These are phyloP conservation scores for Termitomyces titanicus DNA, from an alignment of 768 basidiomycete genomes.

Conservation along the genomic window DNA sequence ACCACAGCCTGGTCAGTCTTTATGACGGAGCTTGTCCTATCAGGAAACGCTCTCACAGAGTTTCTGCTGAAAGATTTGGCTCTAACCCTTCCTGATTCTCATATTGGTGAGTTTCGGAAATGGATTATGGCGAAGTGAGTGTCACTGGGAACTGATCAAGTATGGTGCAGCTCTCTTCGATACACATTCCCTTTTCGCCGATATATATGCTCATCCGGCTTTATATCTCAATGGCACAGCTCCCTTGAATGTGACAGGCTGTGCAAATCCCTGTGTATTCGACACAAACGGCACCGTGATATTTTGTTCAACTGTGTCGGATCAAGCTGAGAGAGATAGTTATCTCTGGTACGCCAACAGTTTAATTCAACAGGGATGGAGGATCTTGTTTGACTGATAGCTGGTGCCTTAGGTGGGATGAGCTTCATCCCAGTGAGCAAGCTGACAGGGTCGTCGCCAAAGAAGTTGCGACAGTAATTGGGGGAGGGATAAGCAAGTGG, in stretches of 20 bases:
- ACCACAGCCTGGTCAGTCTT: constrained; percentile 54
- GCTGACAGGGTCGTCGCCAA: constrained; percentile 40
- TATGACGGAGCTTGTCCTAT: constrained; percentile 49
- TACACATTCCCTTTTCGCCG: constrained; percentile 55
- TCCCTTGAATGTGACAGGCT: constrained; percentile 54
- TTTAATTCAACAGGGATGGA: not conserved
- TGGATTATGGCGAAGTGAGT: not conserved
- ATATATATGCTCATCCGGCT: constrained; percentile 49
- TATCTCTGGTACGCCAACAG: constrained; percentile 40
- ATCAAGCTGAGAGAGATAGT: constrained; percentile 30
- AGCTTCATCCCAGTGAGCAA: constrained; percentile 29
- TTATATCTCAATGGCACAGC: constrained; percentile 62
- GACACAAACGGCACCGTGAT: constrained; percentile 12
- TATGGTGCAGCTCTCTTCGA: constrained; percentile 54
- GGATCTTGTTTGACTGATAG: not conserved
- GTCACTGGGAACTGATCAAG: not conserved
- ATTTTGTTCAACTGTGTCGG: constrained; percentile 22
- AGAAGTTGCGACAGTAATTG: constrained; percentile 36
- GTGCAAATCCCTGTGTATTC: constrained; percentile 45
- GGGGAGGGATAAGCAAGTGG: constrained; percentile 34
- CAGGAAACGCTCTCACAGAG: constrained; percentile 49
- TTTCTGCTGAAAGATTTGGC: constrained; percentile 46
- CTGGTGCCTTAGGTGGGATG: constrained; percentile 31
- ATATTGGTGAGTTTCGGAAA: constrained; percentile 41
- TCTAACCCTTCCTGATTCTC: constrained; percentile 45